Conservation (phyloP, 306 rosid species). For the Canavalia ensiformis region DNA sequence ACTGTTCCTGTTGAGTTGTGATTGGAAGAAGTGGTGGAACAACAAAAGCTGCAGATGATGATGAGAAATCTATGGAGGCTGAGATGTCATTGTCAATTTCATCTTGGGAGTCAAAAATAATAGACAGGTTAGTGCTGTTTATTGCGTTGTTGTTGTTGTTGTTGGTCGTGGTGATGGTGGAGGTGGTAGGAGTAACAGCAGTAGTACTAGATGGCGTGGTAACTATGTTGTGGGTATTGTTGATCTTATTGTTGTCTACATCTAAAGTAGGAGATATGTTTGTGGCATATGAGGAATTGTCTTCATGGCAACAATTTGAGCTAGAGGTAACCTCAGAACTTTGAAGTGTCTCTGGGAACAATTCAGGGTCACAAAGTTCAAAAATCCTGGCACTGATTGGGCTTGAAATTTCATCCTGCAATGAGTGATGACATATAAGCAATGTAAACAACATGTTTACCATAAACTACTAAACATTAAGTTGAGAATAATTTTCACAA, state of each 20-base stretch:
- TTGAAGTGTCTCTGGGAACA: conserved; percentile 79
- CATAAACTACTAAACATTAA: conserved; percentile 19
- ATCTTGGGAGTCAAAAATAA: conserved; percentile 79
- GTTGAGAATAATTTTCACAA: conserved; percentile 25
- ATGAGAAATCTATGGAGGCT: conserved; percentile 87
- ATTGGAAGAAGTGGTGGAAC: conserved; percentile 59
- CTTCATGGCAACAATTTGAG: conserved; percentile 81
- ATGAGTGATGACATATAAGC: conserved; percentile 51
- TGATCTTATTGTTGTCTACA: conserved; percentile 46
- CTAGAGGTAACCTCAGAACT: conserved; percentile 84
- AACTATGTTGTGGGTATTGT: conserved; percentile 50
- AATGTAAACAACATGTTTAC: conserved; percentile 51
- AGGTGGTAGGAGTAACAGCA: not conserved
- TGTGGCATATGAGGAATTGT: conserved; percentile 68
- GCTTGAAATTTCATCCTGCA: conserved; percentile 93
- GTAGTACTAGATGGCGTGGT: conserved; percentile 47
- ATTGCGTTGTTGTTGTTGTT: conserved; percentile 43
- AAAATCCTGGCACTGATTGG: conserved; percentile 75
- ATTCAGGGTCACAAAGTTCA: conserved; percentile 73
- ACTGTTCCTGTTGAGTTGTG: conserved; percentile 64
- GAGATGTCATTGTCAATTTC: conserved; percentile 91
- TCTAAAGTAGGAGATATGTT: conserved; percentile 63
- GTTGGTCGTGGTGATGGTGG: conserved; percentile 24
- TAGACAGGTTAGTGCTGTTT: conserved; percentile 60
- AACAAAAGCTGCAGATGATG: conserved; percentile 69